Conservation (phyloP, 2,329 filamentous ascomycete species). For the Chaetomiaceae sp. region DNA sequence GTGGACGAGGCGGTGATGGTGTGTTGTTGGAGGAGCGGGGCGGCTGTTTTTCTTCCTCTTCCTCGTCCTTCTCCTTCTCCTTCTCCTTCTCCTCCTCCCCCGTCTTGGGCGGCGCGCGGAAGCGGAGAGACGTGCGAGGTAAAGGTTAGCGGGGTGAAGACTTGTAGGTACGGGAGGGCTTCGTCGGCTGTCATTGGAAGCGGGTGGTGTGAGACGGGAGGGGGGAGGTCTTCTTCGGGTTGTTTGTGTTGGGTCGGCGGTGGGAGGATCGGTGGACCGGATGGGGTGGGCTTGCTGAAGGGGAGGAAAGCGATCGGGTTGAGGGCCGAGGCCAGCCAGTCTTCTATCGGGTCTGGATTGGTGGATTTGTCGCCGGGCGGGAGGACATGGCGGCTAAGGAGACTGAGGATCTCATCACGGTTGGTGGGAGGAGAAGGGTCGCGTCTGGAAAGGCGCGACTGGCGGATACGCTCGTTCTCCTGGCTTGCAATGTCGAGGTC, state of each 20-base stretch:
- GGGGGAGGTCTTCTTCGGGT: slow-evolving; percentile 32
- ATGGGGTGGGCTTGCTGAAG: slow-evolving; percentile 38
- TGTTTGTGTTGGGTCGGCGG: slow-evolving; percentile 27
- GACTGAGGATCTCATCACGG: slow-evolving; percentile 36
- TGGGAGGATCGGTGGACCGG: slow-evolving; percentile 26
- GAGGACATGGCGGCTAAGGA: slow-evolving; percentile 41
- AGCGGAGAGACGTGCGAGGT: slow-evolving; percentile 49
- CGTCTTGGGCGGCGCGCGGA: slow-evolving; percentile 30
- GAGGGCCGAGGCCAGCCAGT: slow-evolving; percentile 45
- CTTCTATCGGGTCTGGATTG: slow-evolving; percentile 32
- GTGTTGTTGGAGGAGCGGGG: slow-evolving; percentile 50
- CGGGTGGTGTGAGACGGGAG: slow-evolving; percentile 60
- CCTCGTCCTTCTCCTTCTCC: too few species aligned
- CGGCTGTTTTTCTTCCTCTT: too few species aligned
- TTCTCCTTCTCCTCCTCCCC: too few species aligned
- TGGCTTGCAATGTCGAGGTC: slow-evolving; percentile 54
- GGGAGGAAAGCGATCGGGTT: slow-evolving; percentile 51
- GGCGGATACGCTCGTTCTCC: slow-evolving; percentile 55
- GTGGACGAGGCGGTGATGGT: slow-evolving; percentile 48
- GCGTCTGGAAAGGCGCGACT: slow-evolving; percentile 35
- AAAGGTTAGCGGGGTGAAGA: slow-evolving; percentile 66
- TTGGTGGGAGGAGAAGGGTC: slow-evolving; percentile 27
- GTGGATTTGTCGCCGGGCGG: slow-evolving; percentile 31
- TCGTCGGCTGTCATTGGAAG: slow-evolving; percentile 58
- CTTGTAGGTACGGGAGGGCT: slow-evolving; percentile 63